Conservation (phyloP, 106 monocot species). For the Platanthera guangdongensis region DNA sequence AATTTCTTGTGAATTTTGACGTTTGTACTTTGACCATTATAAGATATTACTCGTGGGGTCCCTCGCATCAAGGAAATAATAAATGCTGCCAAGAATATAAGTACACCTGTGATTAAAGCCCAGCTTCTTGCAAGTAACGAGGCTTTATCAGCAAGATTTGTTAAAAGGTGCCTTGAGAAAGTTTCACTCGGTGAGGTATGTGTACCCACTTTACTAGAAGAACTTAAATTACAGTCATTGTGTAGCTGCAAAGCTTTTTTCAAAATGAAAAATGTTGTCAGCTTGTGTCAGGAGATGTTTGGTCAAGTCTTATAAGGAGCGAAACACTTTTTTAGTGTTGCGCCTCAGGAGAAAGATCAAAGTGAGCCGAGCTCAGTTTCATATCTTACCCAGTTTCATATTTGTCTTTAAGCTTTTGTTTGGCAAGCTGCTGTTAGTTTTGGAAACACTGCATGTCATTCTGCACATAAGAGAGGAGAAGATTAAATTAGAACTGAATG, state of each 20-base stretch:
- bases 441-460: background rate
- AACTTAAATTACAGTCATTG: background rate
- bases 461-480: background rate
- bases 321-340: no score
- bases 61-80: conserved; percentile 98
- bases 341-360: no score
- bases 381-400: no score
- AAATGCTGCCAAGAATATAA: conserved; percentile 91
- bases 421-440: no score
- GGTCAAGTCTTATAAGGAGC: no score
- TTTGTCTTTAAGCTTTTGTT: no score
- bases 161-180: conserved; percentile 76
- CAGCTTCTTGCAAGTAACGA: conserved; percentile 40
- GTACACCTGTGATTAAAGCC: conserved; percentile 78
- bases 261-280: background rate
- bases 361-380: no score
- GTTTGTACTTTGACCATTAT: conserved; percentile 30
- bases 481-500: background rate
- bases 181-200: conserved; percentile 71
- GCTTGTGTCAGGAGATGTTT: no score
- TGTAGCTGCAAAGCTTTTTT: background rate
- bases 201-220: background rate
- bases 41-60: conserved; percentile 94
- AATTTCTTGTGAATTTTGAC: conserved; percentile 3
- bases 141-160: conserved; percentile 43